Evolutionary conservation across 1,139 yeast genomes (phyloP).

Genomic region (Meyerozyma athensensis): DNA sequence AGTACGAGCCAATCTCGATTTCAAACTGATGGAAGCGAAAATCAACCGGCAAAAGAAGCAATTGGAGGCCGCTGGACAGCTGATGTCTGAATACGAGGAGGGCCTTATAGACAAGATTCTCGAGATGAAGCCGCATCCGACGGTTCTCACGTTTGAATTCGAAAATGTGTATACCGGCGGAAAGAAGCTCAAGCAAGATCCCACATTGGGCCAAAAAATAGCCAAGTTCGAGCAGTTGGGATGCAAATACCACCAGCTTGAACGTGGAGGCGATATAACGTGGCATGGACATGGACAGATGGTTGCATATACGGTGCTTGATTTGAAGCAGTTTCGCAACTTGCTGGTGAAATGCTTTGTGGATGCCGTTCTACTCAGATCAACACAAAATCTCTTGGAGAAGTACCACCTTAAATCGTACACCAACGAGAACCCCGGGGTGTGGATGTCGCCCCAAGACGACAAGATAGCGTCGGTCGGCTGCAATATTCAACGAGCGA

Average conservation of each 20-base stretch:
- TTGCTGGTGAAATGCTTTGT: constrained; percentile 76
- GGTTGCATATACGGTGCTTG: constrained; percentile 79
- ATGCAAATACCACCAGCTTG: constrained; percentile 59
- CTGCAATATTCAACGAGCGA: constrained; percentile 74
- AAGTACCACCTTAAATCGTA: constrained; percentile 40
- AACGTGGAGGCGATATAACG: constrained; percentile 95
- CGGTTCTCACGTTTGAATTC: constrained; percentile 74
- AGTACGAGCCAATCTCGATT: constrained; percentile 58
- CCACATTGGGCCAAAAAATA: constrained; percentile 29
- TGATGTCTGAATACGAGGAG: constrained; percentile 43
- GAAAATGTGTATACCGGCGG: constrained; percentile 88
- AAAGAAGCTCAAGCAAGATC: constrained; percentile 58
- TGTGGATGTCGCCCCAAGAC: constrained; percentile 54
- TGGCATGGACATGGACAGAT: constrained; percentile 97
- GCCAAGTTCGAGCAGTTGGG: constrained; percentile 38
- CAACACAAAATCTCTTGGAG: constrained; percentile 54
- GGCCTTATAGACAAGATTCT: constrained; percentile 39
- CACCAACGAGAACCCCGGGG: constrained; percentile 75
- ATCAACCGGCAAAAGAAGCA: constrained; percentile 36
- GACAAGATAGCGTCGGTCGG: constrained; percentile 87
- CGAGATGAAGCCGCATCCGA: constrained; percentile 56
- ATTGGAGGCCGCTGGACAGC: constrained; percentile 35
- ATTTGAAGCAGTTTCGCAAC: constrained; percentile 55
- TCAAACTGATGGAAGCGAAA: constrained; percentile 51
- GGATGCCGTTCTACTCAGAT: constrained; percentile 56